A percentile compares a stretch with the other conserved stretches of the same genome.
phyloP scores from a whole-genome alignment of 352 stramenopile genomes.

The Globisporangium perplexum region DNA sequence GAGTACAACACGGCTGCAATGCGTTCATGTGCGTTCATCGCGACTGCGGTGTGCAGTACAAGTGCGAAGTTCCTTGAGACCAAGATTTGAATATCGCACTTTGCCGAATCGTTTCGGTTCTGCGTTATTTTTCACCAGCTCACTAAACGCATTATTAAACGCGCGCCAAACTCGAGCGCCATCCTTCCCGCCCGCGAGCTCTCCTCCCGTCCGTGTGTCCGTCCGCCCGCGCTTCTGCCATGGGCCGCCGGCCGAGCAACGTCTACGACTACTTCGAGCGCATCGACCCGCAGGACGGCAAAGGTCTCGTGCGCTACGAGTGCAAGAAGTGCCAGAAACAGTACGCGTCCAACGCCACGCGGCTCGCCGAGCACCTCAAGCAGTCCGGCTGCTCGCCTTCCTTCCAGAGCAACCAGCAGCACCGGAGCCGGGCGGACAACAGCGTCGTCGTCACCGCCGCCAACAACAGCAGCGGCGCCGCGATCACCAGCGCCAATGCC shows the following conservation, averaged over 20 bases:
- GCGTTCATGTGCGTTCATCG: too few species aligned
- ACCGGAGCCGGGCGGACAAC: slow-evolving; percentile 12
- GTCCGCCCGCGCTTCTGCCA: slow-evolving; percentile 7
- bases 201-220: background rate
- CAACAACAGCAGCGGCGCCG: background rate
- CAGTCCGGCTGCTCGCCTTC: slow-evolving; percentile 60
- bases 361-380: slow-evolving; percentile 71
- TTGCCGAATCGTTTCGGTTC: background rate
- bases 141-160: too few species aligned
- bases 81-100: background rate
- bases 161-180: too few species aligned
- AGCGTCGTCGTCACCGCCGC: background rate
- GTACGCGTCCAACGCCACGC: slow-evolving; percentile 81
- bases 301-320: slow-evolving; percentile 77
- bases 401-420: slow-evolving; percentile 83
- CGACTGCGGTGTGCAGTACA: too few species aligned
- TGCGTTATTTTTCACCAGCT: background rate
- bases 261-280: slow-evolving; percentile 84
- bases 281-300: slow-evolving; percentile 58
- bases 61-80: too few species aligned
- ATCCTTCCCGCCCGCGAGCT: background rate
- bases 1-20: too few species aligned
- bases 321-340: slow-evolving; percentile 88
- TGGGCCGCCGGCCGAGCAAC: slow-evolving; percentile 83
- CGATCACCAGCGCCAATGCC: background rate